Evolutionary conservation across 108 stramenopile species (phyloP).

Genomic region (Fistulifera solaris): DNA sequence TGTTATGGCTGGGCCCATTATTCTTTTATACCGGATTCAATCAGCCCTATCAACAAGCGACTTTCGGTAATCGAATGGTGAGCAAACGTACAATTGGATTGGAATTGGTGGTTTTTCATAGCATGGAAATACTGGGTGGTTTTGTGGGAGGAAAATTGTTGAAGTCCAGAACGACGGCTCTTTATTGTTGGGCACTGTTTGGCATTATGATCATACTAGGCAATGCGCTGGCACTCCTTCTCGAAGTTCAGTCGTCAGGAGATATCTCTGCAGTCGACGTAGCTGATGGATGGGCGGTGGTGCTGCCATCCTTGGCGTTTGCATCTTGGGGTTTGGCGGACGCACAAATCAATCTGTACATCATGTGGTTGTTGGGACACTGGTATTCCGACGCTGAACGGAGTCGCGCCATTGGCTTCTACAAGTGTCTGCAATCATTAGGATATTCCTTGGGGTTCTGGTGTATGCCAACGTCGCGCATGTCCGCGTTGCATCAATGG

Average conservation of each 20-base stretch:
- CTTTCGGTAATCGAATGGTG: slow-evolving; percentile 37
- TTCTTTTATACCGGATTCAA: slow-evolving; percentile 46
- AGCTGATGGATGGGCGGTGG: slow-evolving; percentile 9
- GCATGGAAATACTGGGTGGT: slow-evolving; percentile 34
- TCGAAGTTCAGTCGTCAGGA: slow-evolving; percentile 7
- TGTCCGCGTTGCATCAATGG: slow-evolving; percentile 22
- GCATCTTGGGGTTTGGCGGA: slow-evolving; percentile 52
- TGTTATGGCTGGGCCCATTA: slow-evolving; percentile 25
- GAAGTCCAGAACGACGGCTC: slow-evolving; percentile 18
- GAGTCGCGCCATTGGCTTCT: slow-evolving; percentile 33
- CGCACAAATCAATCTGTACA: slow-evolving; percentile 40
- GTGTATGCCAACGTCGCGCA: slow-evolving; percentile 21
- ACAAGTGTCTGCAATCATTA: slow-evolving; percentile 28
- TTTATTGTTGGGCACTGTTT: slow-evolving; percentile 16
- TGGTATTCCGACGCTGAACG: slow-evolving; percentile 24
- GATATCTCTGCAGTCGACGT: slow-evolving; percentile 12
- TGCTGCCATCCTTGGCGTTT: slow-evolving; percentile 33
- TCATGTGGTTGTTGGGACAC: slow-evolving; percentile 43
- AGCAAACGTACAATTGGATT: slow-evolving; percentile 30
- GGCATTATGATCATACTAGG: slow-evolving; percentile 23
- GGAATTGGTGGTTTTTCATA: slow-evolving; percentile 37
- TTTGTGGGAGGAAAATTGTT: slow-evolving; percentile 27
- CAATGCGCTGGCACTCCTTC: slow-evolving; percentile 10
- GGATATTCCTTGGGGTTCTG: slow-evolving; percentile 25
- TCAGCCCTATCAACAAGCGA: slow-evolving; percentile 51